Conservation (phyloP, 805 yeast species). For the Wickerhamiella qilinensis region DNA sequence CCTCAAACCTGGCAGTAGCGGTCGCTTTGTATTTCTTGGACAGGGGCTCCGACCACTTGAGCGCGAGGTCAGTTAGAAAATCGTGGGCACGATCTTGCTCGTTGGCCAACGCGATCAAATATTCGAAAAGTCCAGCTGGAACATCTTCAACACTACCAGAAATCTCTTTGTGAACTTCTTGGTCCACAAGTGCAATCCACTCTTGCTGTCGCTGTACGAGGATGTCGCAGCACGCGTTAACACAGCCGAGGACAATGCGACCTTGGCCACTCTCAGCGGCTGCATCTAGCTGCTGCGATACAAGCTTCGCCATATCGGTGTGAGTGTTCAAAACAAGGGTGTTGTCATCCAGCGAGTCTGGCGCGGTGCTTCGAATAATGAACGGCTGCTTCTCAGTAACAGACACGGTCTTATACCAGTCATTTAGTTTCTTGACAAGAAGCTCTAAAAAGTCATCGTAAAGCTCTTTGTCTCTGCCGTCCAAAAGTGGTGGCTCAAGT, state of each 20-base stretch:
- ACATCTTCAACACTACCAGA: constrained; percentile 26
- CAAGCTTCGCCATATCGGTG: constrained; percentile 62
- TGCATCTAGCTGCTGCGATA: constrained; percentile 78
- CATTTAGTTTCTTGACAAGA: constrained; percentile 56
- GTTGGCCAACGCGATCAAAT: constrained; percentile 67
- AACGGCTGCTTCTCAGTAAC: constrained; percentile 54
- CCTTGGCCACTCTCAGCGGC: constrained; percentile 78
- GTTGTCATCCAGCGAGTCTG: constrained; percentile 52
- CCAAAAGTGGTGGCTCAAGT: constrained; percentile 46
- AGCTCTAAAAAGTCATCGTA: constrained; percentile 65
- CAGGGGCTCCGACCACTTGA: constrained; percentile 47
- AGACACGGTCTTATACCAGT: constrained; percentile 65
- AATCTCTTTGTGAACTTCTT: constrained; percentile 21
- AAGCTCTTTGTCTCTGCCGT: constrained; percentile 52
- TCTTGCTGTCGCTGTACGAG: constrained; percentile 43
- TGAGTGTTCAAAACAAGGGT: constrained; percentile 59
- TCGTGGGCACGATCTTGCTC: constrained; percentile 65
- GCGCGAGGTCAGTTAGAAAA: constrained; percentile 52
- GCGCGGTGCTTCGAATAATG: constrained; percentile 49
- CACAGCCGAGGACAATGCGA: constrained; percentile 60
- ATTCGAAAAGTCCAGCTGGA: constrained; percentile 68
- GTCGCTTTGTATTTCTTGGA: constrained; percentile 44
- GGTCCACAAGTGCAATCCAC: constrained; percentile 41
- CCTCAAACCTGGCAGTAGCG: constrained; percentile 41
- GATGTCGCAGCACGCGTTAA: constrained; percentile 49